phyloP scores from a whole-genome alignment of 2,329 filamentous ascomycete species.

The Ilyonectria mors-panacis region DNA sequence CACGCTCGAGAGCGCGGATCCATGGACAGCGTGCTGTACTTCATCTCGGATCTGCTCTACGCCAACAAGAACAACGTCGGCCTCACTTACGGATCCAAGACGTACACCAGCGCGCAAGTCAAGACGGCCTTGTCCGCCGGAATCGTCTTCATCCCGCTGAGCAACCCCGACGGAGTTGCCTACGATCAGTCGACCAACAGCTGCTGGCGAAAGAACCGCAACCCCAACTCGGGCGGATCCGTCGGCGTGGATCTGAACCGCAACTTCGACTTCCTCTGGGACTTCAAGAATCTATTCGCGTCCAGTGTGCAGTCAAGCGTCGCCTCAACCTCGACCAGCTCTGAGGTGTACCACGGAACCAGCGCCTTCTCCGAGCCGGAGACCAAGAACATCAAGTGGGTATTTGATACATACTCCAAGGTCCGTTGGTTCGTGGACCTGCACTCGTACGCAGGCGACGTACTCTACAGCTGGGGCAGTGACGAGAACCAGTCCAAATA shows the following conservation, averaged over 20 bases:
- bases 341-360: constrained; percentile 63
- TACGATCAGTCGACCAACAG: constrained; percentile 62
- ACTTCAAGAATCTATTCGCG: constrained; percentile 61
- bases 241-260: constrained; percentile 60
- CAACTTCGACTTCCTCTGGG: constrained; percentile 56
- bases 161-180: constrained; percentile 65
- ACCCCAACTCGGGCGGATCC: constrained; percentile 53
- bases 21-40: constrained; percentile 69
- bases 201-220: constrained; percentile 68
- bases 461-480: constrained; percentile 69
- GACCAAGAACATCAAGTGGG: constrained; percentile 65
- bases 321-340: constrained; percentile 52
- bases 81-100: constrained; percentile 63
- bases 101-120: constrained; percentile 65
- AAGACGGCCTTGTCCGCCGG: constrained; percentile 64
- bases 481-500: constrained; percentile 63
- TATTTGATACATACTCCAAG: constrained; percentile 63
- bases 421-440: constrained; percentile 69
- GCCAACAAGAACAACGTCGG: constrained; percentile 64
- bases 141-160: constrained; percentile 46
- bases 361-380: constrained; percentile 66
- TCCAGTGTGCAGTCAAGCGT: constrained; percentile 55
- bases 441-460: constrained; percentile 64
- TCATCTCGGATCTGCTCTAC: constrained; percentile 66
- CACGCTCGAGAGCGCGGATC: constrained; percentile 69